A percentile compares a stretch with the other conserved stretches of the same genome.
phyloP scores from a whole-genome alignment of 164 flowering plant genomes.

The Houttuynia cordata region DNA sequence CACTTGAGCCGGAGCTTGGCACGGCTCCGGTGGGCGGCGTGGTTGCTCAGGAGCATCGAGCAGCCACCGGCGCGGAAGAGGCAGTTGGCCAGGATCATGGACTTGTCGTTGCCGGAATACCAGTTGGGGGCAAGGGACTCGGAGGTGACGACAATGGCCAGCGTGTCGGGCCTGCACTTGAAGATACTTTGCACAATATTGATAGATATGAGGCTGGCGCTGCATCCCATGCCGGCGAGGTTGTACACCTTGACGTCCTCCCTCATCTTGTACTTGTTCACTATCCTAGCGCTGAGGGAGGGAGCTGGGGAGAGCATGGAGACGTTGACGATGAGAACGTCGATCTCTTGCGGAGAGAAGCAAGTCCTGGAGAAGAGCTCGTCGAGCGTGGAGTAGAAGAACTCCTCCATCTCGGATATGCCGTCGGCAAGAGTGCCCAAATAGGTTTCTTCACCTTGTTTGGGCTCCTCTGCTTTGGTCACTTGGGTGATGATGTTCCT shows the following conservation, averaged over 20 bases:
- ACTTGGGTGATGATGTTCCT: constrained; percentile 6
- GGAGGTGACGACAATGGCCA: constrained; percentile 6
- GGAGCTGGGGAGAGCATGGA: constrained; percentile 46
- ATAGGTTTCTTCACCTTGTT: background rate
- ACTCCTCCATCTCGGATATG: constrained; percentile 46
- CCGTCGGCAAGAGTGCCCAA: constrained; percentile 1
- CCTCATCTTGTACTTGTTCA: constrained; percentile 43
- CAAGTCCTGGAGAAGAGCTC: constrained; percentile 31
- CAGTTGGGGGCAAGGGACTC: constrained; percentile 7
- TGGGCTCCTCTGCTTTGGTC: background rate
- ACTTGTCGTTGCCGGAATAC: constrained; percentile 7
- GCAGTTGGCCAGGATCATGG: constrained; percentile 10
- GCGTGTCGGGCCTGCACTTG: constrained; percentile 1
- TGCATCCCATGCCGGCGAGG: constrained; percentile 10
- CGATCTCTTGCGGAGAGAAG: constrained; percentile 42
- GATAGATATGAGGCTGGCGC: constrained; percentile 10
- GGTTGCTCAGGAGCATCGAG: constrained; percentile 9
- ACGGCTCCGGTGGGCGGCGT: background rate
- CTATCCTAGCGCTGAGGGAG: constrained; percentile 37
- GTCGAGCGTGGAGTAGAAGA: constrained; percentile 40
- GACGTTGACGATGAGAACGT: constrained; percentile 54
- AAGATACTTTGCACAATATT: constrained; percentile 6
- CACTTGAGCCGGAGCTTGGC: constrained; percentile 7
- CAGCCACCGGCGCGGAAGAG: constrained; percentile 11
- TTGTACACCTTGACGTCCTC: constrained; percentile 9